Percentiles rank a stretch among this genome's conserved stretches.
Conservation (phyloP, 768 basidiomycete species). For the Sporobolomyces roseus region DNA sequence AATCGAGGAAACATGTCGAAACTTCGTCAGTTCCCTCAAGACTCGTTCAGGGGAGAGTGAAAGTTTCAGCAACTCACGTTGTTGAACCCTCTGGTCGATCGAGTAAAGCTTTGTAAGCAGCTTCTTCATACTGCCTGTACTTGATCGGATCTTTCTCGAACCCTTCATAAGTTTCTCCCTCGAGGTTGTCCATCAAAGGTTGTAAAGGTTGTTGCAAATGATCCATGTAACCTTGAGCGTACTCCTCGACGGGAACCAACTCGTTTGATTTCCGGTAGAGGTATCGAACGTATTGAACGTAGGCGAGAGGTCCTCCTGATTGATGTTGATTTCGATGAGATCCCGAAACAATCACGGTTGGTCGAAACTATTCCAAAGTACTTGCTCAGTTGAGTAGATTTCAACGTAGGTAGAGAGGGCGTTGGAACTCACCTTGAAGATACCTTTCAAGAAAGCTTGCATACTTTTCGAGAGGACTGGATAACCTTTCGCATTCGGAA, state of each 20-base stretch:
- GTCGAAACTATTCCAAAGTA: slow-evolving; percentile 62
- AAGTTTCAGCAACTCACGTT: too few relatives aligned
- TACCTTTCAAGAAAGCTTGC: slow-evolving; percentile 82
- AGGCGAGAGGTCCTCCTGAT: slow-evolving; percentile 77
- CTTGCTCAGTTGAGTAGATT: background rate
- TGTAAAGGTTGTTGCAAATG: slow-evolving; percentile 82
- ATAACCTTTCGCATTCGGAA: slow-evolving; percentile 92
- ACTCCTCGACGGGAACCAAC: slow-evolving; percentile 76
- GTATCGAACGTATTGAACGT: slow-evolving; percentile 81
- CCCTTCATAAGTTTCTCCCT: slow-evolving; percentile 91
- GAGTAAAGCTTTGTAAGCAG: slow-evolving; percentile 70
- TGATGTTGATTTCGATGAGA: slow-evolving; percentile 64
- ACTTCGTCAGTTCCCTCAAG: too few relatives aligned
- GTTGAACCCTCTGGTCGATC: slow-evolving; percentile 63
- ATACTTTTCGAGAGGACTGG: slow-evolving; percentile 92
- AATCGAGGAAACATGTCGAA: slow-evolving; percentile 17
- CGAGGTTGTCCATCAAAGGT: slow-evolving; percentile 97
- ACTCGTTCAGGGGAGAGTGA: too few relatives aligned
- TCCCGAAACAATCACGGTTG: slow-evolving; percentile 74
- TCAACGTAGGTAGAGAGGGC: background rate
- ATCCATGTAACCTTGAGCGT: slow-evolving; percentile 89
- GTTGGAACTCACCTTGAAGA: slow-evolving; percentile 66
- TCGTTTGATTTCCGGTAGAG: slow-evolving; percentile 67
- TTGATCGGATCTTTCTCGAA: slow-evolving; percentile 98
- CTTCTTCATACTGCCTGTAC: slow-evolving; percentile 92